These are phyloP conservation scores for Sporothrix luriei DNA, from an alignment of 2,329 filamentous ascomycete genomes.

Conservation along the genomic window DNA sequence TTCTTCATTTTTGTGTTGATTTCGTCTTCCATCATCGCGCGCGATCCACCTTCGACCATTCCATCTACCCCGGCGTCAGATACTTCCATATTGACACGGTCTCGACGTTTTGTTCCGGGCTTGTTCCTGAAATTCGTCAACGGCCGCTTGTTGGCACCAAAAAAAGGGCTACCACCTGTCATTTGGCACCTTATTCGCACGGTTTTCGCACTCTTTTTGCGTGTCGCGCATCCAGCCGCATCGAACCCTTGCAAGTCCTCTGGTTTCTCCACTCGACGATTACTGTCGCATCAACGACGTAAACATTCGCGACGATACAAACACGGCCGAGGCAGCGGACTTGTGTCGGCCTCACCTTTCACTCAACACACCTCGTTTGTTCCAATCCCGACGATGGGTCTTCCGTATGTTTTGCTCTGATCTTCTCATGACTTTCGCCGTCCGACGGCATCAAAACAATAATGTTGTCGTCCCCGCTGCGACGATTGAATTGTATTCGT, in stretches of 20 bases:
- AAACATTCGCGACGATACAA: background rate
- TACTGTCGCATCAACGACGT: background rate
- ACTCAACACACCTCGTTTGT: background rate
- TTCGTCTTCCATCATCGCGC: constrained; percentile 6
- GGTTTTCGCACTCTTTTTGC: constrained; percentile 18
- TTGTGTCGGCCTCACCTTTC: background rate
- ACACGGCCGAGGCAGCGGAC: background rate
- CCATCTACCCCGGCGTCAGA: background rate
- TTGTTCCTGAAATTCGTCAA: background rate
- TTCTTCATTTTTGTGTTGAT: background rate
- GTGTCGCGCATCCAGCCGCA: constrained; percentile 24
- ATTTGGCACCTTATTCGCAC: constrained; percentile 17
- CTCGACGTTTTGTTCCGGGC: background rate
- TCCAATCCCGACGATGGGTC: constrained; percentile 32
- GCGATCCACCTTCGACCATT: background rate
- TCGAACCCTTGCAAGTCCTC: background rate
- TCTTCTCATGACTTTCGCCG: background rate
- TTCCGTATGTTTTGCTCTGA: constrained; percentile 32
- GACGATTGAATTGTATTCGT: background rate
- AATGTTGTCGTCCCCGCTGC: background rate
- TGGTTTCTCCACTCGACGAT: background rate
- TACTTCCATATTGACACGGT: background rate
- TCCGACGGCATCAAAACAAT: background rate
- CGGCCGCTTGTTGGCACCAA: background rate
- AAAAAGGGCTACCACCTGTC: constrained; percentile 6